Percentiles rank a stretch among this genome's conserved stretches.
Evolutionary conservation across 2,329 filamentous ascomycete species (phyloP).

Genomic region (Byssochlamys sp.): DNA sequence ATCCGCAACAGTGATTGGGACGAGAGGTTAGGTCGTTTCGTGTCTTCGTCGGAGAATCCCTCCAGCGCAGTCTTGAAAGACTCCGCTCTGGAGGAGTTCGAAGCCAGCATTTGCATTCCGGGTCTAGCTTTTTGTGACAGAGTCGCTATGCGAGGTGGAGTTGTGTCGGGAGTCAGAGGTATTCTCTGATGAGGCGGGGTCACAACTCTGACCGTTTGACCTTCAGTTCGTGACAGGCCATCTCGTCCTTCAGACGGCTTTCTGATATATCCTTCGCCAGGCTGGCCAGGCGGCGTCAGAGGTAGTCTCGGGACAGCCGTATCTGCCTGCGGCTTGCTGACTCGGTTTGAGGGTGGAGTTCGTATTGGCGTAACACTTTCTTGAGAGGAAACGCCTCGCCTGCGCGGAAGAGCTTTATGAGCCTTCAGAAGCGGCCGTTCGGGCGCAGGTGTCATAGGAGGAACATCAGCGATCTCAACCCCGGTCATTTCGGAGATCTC

Average conservation of each 20-base stretch:
- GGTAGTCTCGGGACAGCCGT: slow-evolving; percentile 23
- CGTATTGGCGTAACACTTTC: slow-evolving; percentile 12
- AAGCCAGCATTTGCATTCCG: slow-evolving; percentile 47
- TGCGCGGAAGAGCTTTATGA: slow-evolving; percentile 33
- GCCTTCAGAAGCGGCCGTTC: slow-evolving; percentile 27
- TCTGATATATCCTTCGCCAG: slow-evolving; percentile 14
- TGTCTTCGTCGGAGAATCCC: slow-evolving; percentile 54
- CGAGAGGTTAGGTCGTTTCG: slow-evolving; percentile 18
- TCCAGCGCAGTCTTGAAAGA: slow-evolving; percentile 66
- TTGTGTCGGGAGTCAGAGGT: slow-evolving; percentile 66
- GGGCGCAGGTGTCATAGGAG: slow-evolving; percentile 16
- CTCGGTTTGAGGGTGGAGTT: slow-evolving; percentile 15
- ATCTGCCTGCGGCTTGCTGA: slow-evolving; percentile 15
- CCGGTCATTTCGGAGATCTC: slow-evolving; percentile 20
- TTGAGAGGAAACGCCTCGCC: slow-evolving; percentile 15
- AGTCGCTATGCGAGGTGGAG: slow-evolving; percentile 50
- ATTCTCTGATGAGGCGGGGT: slow-evolving; percentile 59
- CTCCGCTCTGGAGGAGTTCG: slow-evolving; percentile 51
- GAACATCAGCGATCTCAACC: slow-evolving; percentile 18
- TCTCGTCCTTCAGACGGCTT: slow-evolving; percentile 14
- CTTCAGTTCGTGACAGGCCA: slow-evolving; percentile 15
- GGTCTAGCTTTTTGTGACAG: slow-evolving; percentile 29
- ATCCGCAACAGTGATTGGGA: slow-evolving; percentile 12
- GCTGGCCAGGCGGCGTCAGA: slow-evolving; percentile 28
- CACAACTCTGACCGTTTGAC: slow-evolving; percentile 19